Base-by-base conservation (phyloP, 352 stramenopile species). In the Peronosclerospora sorghi region DNA sequence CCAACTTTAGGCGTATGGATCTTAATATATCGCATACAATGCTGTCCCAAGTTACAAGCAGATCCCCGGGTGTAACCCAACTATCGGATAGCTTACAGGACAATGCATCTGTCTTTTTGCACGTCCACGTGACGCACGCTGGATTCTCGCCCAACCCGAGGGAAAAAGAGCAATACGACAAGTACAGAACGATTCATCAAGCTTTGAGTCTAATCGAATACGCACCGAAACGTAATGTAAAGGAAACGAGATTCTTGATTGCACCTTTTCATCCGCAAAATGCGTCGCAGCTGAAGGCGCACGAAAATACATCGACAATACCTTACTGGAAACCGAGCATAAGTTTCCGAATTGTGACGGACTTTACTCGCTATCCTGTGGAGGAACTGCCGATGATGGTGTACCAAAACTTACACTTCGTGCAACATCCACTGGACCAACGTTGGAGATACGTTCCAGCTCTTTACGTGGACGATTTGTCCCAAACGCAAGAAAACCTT, bases 281-380 rank as follows among this genome's bases (percentile, higher is more conserved):
- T 46, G n/a, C 27, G 30, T 6, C 44, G 2, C 41, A 52, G 0
- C 29, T 35, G 2, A 41, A 43, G 0, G 36, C 47, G 7, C 56
- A 72, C 14, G 48, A 62, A 8, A 54, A 70, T 8, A 34, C 9
- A 27, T 38, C 68, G 7, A 62, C 51, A 1, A 54, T 86, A 21
- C 71, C 73, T 8, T 88, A 83, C 48, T 89, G 77, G 77, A 89
- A 89, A 36, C 68, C 77, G 21, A 65, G 73, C 19, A 79, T 72
- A 53, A 75, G 67, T 43, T 64, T 89, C 29, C 63, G 73, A 5
- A 50, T 89, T 12, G 77, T 89, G 39, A 86, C 74, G 1, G 73
- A 82, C 23, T 86, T 86, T 38, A 84, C 62, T 19, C 40, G 63
- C 34, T 89, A 79, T 39, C 77, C 77, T 18, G 57, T 82, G 30